Percentiles rank a stretch among this genome's conserved stretches.
Conservation (phyloP, 768 basidiomycete species). For the Galerina marginata region DNA sequence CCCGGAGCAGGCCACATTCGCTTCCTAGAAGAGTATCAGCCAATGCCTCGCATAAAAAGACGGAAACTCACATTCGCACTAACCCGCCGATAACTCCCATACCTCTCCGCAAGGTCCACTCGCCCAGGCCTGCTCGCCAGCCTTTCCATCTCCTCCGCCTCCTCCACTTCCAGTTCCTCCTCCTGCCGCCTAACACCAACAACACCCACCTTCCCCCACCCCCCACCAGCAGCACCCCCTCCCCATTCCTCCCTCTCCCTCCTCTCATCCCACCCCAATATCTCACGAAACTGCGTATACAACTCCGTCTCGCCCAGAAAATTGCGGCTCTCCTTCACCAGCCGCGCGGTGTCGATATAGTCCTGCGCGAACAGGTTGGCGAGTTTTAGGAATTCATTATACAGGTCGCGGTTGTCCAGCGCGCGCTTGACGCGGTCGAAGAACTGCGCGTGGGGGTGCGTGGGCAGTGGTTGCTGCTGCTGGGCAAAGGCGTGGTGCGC, state of each 20-base stretch:
- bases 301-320: slow-evolving; percentile 83
- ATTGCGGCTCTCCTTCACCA: slow-evolving; percentile 79
- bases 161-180: too few relatives aligned
- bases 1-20: slow-evolving; percentile 88
- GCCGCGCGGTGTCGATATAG: slow-evolving; percentile 83
- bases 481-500: too few relatives aligned
- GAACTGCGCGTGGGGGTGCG: slow-evolving; percentile 69
- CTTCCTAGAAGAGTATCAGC: slow-evolving; percentile 60
- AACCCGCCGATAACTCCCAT: slow-evolving; percentile 90
- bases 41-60: background rate
- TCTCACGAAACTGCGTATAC: slow-evolving; percentile 80
- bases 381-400: slow-evolving; percentile 94
- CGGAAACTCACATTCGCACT: slow-evolving; percentile 69
- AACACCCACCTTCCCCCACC: slow-evolving; percentile 57
- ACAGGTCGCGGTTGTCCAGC: slow-evolving; percentile 75
- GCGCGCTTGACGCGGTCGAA: slow-evolving; percentile 88
- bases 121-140: slow-evolving; percentile 54
- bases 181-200: slow-evolving; percentile 25
- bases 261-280: slow-evolving; percentile 86
- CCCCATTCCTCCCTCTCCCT: slow-evolving; percentile 60
- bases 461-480: slow-evolving; percentile 15
- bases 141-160: too few relatives aligned
- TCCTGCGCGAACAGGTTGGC: slow-evolving; percentile 95
- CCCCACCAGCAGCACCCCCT: slow-evolving; percentile 52
- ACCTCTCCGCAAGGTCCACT: slow-evolving; percentile 71